Evolutionary conservation across 2,329 filamentous ascomycete species (phyloP).

Genomic region (Bipolaris sorokiniana): DNA sequence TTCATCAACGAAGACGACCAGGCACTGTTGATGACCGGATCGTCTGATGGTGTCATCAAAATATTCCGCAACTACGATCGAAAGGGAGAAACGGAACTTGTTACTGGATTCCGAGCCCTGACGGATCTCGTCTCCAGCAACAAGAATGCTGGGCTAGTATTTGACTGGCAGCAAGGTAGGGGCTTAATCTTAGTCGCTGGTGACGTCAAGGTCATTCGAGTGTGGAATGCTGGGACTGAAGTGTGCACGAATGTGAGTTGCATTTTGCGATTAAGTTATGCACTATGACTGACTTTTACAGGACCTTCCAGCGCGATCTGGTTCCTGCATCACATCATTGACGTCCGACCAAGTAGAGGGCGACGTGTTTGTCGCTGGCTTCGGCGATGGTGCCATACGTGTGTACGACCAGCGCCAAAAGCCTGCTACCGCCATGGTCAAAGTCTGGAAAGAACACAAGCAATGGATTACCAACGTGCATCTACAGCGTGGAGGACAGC

Average conservation of each 20-base stretch:
- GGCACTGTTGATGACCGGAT: conserved; percentile 91
- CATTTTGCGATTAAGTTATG: neutral
- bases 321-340: conserved; percentile 92
- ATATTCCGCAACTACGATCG: conserved; percentile 92
- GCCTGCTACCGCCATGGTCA: conserved; percentile 89
- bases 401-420: conserved; percentile 90
- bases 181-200: conserved; percentile 94
- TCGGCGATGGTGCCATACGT: conserved; percentile 91
- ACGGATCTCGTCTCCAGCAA: conserved; percentile 94
- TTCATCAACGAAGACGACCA: conserved; percentile 99
- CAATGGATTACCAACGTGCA: conserved; percentile 97
- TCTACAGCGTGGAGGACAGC: conserved; percentile 92
- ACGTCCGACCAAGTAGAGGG: conserved; percentile 98
- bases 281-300: conserved; percentile 34
- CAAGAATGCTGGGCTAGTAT: conserved; percentile 92
- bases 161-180: conserved; percentile 99
- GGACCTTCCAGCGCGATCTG: conserved; percentile 93
- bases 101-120: conserved; percentile 87
- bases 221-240: conserved; percentile 95
- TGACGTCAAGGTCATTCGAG: conserved; percentile 91
- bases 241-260: conserved; percentile 75
- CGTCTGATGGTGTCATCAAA: conserved; percentile 91
- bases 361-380: conserved; percentile 93
- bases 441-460: conserved; percentile 94
- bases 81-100: conserved; percentile 76